Evolutionary conservation across 371 early-diverging fungal species (phyloP), one percentile per base, ranked within the genome.

Genomic region (Actinomucor elegans): DNA sequence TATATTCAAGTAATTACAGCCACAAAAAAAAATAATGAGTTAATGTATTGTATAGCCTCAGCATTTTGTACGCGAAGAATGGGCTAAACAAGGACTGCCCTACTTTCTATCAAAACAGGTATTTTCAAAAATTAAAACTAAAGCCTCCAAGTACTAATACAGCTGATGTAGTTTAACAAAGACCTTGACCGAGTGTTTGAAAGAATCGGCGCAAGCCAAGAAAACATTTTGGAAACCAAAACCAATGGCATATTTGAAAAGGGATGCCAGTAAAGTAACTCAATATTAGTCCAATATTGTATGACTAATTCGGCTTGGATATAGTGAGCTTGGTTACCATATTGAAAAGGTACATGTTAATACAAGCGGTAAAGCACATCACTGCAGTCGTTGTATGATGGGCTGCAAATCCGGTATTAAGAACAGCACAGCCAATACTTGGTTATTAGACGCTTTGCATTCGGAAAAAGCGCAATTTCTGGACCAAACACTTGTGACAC

Each of bases 321-420:
- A 37, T 52, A 48, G 59, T 17, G 37, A 37, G 53, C 77, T 89
- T 21, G 93, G 91, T 24, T 81, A 80, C 50, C 79, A 72, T n/a
- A 23, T 54, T 55, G 80, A 66, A 15, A 61, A 63, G 6, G 74
- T 91, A 21, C 81, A 84, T 18, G 88, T 90, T 69, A 90, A 90
- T 66, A 83, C 88, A 2, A 76, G 62, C 1, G 70, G 77, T 7
- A 55, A 73, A 12, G 46, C 66, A 10, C 91, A 92, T 68, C 64
- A 76, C 14, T 92, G 92, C 55, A 86, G 81, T 8, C 79, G 59
- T 49, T 91, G 90, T 43, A 70, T 69, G 24, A 71, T 79, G 27
- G 92, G 90, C 4, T 91, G 90, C 55, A 73, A 76, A 36, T 78
- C 73, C 43, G 87, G 82, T 3, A 80, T 83, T 52, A 91, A 91